Base-by-base conservation (phyloP, 805 yeast genomes). In the Myxozyma vanderwaltii region DNA sequence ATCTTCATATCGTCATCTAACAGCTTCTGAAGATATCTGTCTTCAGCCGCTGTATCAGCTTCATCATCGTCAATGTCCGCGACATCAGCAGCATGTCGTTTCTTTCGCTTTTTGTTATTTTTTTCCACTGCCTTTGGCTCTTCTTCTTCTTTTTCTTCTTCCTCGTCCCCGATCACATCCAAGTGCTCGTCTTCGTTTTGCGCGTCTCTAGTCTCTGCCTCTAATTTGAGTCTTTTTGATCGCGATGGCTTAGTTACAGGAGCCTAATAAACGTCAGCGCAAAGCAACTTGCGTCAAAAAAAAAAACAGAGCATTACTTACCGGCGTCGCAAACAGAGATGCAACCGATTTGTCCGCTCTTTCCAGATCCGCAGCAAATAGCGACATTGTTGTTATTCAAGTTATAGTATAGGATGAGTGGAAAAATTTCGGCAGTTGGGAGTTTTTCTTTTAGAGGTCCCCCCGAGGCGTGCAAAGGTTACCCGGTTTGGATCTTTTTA, bases 71-170 rank as follows among this genome's bases (percentile, higher is more conserved):
- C 55, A 15, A 15, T 15, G n/a, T 56, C 55, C 31, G 51, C 61
- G 23, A 43, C 54, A 24, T 58, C 63, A 35, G 51, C 55, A 33
- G 46, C 54, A 15, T 59, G 49, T 36, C 43, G 60, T 49, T 59
- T 63, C 52, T 51, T 59, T 21, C 56, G 48, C 31, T 56, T 62
- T 58, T 59, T 50, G 19, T 47, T 60, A 21, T 56, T 53, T 38
- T 61, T 56, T 47, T 56, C 58, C n/a, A 52, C 47, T 4, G 46
- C 36, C 21, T 45, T 19, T 15, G 53, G 33, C 23, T 49, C 55
- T 43, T 54, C 63, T 12, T 45, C 60, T 40, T 49, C 63, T 10
- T 49, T 60, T 19, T 56, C 51, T 19, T 49, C 53, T 41, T 55
- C 38, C 49, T 47, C 44, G 45, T 55, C 40, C 23, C 56, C 56